phyloP scores from a whole-genome alignment of 805 yeast species.

The Wickerhamomyces pijperi region DNA sequence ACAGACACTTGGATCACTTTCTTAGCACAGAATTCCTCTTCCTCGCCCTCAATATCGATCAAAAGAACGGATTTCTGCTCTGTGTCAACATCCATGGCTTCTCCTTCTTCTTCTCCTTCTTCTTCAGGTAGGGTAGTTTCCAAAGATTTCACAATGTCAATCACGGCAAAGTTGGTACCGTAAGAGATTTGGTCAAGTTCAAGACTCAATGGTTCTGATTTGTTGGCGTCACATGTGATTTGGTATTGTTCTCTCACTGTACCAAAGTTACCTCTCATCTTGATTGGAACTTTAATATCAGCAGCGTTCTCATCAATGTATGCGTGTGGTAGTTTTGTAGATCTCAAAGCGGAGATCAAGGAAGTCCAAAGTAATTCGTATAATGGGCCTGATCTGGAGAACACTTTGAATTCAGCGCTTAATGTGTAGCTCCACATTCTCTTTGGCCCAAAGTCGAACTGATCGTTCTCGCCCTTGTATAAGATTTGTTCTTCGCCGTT shows the following conservation, averaged over 20 bases:
- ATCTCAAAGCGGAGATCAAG: constrained; percentile 47
- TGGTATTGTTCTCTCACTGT: constrained; percentile 36
- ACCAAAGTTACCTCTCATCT: constrained; percentile 40
- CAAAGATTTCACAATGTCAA: constrained; percentile 29
- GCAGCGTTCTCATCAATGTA: constrained; percentile 53
- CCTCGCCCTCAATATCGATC: constrained; percentile 76
- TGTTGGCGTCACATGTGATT: constrained; percentile 43
- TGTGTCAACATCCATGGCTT: constrained; percentile 2
- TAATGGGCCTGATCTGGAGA: constrained; percentile 73
- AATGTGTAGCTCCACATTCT: constrained; percentile 46
- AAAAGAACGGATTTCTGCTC: constrained; percentile 30
- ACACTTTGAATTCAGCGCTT: constrained; percentile 64
- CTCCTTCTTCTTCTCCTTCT: constrained; percentile 24
- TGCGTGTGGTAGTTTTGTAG: constrained; percentile 54
- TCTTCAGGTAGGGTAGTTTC: constrained; percentile 17
- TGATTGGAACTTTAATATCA: constrained; percentile 38
- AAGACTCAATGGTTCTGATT: constrained; percentile 27
- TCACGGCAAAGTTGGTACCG: constrained; percentile 49
- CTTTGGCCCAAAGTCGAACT: constrained; percentile 24
- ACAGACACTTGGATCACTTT: constrained; percentile 41
- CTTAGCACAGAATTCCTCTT: constrained; percentile 55
- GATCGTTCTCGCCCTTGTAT: constrained; percentile 38
- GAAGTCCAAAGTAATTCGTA: constrained; percentile 70
- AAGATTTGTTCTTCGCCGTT: constrained; percentile 36
- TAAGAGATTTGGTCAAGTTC: constrained; percentile 27